Percentiles rank a stretch among this genome's conserved stretches.
Conservation (phyloP, 192 early-diverging fungal species). For the Coemansia sp. region DNA sequence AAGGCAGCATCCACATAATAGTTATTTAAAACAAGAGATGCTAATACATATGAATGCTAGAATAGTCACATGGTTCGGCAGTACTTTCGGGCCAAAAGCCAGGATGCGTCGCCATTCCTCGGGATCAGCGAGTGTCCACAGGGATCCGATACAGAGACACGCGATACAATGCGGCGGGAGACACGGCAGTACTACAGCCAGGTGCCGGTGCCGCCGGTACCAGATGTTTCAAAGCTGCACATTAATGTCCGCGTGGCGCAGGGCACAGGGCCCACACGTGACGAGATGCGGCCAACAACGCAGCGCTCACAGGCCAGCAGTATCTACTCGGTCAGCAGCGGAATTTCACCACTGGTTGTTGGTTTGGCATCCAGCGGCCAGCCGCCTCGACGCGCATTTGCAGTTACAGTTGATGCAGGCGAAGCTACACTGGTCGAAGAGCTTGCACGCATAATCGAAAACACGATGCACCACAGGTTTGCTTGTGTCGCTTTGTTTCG, state of each 20-base stretch:
- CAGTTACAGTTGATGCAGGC: not conserved
- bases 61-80: slow-evolving; percentile 15
- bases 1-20: no score
- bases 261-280: not conserved
- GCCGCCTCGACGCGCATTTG: not conserved
- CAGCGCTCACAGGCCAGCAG: slow-evolving; percentile 19
- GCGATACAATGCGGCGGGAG: slow-evolving; percentile 9
- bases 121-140: slow-evolving; percentile 12
- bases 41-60: no score
- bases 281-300: slow-evolving; percentile 9
- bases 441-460: slow-evolving; percentile 29
- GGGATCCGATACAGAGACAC: not conserved
- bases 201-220: slow-evolving; percentile 10
- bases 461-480: not conserved
- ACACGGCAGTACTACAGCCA: slow-evolving; percentile 9
- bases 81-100: slow-evolving; percentile 12
- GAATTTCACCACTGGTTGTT: slow-evolving; percentile 31
- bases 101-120: slow-evolving; percentile 28
- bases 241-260: slow-evolving; percentile 15
- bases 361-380: not conserved
- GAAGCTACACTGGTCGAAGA: slow-evolving; percentile 27
- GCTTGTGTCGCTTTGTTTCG: slow-evolving; percentile 54
- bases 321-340: slow-evolving; percentile 6
- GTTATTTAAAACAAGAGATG: no score
- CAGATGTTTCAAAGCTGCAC: slow-evolving; percentile 5